These are phyloP conservation scores for Bruguiera gymnorhiza DNA, from an alignment of 345 rosid genomes.

Conservation along the genomic window DNA sequence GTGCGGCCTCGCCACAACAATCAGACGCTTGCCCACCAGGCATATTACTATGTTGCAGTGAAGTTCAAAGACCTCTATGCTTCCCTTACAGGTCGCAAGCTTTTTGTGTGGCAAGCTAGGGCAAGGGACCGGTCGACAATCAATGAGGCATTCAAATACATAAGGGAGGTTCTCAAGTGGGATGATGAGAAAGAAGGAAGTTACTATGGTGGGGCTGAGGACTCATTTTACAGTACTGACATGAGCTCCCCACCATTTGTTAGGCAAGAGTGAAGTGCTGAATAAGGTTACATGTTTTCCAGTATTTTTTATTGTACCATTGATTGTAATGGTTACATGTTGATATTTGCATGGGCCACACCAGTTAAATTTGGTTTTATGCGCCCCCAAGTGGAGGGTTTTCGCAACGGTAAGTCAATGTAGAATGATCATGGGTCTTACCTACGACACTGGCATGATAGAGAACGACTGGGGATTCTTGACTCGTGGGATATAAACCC, in stretches of 20 bases:
- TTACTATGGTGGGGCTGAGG: conserved; percentile 70
- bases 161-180: conserved; percentile 95
- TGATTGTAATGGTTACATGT: too few species aligned
- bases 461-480: too few species aligned
- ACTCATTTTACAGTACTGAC: conserved; percentile 89
- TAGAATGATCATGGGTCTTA: too few species aligned
- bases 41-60: conserved; percentile 84
- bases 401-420: too few species aligned
- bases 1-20: conserved; percentile 57
- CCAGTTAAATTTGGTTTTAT: too few species aligned
- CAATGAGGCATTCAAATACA: conserved; percentile 83
- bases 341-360: too few species aligned
- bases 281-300: not conserved
- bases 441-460: too few species aligned
- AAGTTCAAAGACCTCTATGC: conserved; percentile 91
- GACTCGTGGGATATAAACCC: too few species aligned
- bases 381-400: too few species aligned
- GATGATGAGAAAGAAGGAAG: conserved; percentile 86
- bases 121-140: conserved; percentile 75
- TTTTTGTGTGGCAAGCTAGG: conserved; percentile 87
- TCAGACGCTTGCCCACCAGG: conserved; percentile 85
- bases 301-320: not conserved
- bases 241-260: conserved; percentile 81
- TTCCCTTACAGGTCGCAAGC: conserved; percentile 67
- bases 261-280: conserved; percentile 38